Evolutionary conservation across 306 rosid species (phyloP), one percentile per base, ranked within the genome.

Genomic region (Rosa rugosa): DNA sequence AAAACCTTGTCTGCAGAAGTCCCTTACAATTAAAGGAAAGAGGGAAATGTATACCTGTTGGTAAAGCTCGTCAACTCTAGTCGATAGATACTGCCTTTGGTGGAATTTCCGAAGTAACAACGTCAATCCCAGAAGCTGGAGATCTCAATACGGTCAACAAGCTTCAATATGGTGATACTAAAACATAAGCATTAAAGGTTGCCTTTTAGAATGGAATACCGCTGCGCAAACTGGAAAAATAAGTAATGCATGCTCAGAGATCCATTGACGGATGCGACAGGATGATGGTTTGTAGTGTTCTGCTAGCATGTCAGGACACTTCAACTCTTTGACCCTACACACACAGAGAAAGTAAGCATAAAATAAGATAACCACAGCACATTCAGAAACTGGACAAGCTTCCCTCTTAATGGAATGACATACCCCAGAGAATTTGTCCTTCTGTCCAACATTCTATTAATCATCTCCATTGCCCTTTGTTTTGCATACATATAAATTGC

Each of bases 1-100:
- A 70, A 2, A 8, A 51, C 18, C 49, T 14, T 34, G 25, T 1
- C 2, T 42, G 22, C 22, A 42, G 36, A 57, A 16, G 63, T 36
- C 23, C 25, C 17, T 56, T 6, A 40, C 7, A 74, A 41, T 31
- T 41, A 31, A 74, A 72, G 60, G 62, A 17, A 41, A 20, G 4
- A 66, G 5, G 11, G 60, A 34, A 49, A 54, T 0, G 0, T 38
- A 36, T 83, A 92, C 97, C 99, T 92, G 91, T 46, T 85, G 79
- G 81, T 94, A 94, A 71, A 94, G 92, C 83, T 86, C 87, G 76
- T 94, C 97, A 31, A 87, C 95, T 80, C 95, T 86, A 36, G 80
- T 80, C 12, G 95, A 88, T 77, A 87, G 41, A 40, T 63, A 67
- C 45, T 51, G 82, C 75, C 85, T 87, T 74, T 71, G 77, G 42